A percentile compares a stretch with the other conserved stretches of the same genome.
Conservation (phyloP, 306 rosid species). For the Styphnolobium japonicum region DNA sequence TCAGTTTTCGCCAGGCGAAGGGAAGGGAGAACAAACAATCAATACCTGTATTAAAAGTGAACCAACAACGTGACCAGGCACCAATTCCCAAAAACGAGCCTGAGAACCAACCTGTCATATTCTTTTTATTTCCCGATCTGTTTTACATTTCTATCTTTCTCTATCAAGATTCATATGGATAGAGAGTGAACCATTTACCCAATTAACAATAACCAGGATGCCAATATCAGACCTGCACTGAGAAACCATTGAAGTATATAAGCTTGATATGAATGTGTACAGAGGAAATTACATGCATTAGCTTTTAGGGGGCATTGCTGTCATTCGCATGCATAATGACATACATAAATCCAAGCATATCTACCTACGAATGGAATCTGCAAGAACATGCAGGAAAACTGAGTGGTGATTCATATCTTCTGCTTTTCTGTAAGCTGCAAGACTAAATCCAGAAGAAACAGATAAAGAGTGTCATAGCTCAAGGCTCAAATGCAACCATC, state of each 20-base stretch:
- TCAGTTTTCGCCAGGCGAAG: neutral
- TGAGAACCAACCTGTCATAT: conserved; percentile 41
- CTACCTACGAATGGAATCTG: conserved; percentile 99
- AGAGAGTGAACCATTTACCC: conserved; percentile 55
- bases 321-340: conserved; percentile 10
- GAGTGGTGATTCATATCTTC: conserved; percentile 98
- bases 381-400: conserved; percentile 85
- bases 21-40: neutral
- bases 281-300: conserved; percentile 17
- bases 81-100: conserved; percentile 91
- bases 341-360: conserved; percentile 6
- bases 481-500: conserved; percentile 13
- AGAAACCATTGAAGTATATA: conserved; percentile 45
- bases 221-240: conserved; percentile 98
- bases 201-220: conserved; percentile 91
- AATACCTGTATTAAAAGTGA: conserved; percentile 69
- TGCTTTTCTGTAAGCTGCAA: conserved; percentile 88
- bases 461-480: neutral
- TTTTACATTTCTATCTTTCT: neutral
- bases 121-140: neutral
- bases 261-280: conserved; percentile 36
- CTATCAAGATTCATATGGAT: neutral
- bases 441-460: conserved; percentile 25
- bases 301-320: neutral
- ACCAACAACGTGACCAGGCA: conserved; percentile 91